Percentiles rank a stretch among this genome's conserved stretches.
Conservation (phyloP, 306 rosid species). For the Vicia faba region DNA sequence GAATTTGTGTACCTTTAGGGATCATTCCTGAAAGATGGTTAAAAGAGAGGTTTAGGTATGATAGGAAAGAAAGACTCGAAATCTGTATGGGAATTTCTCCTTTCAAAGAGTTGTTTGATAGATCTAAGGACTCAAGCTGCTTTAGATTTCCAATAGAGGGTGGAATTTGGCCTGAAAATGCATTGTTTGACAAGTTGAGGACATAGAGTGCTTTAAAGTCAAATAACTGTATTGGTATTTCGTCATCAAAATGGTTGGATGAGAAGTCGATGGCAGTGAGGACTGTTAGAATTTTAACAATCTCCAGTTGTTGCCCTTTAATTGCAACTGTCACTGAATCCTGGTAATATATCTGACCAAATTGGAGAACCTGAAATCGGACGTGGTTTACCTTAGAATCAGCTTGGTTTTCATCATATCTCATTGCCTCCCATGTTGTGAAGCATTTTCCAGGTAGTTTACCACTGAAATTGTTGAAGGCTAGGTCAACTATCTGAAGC, state of each 20-base stretch:
- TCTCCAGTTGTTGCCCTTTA: constrained; percentile 44
- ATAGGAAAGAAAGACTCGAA: constrained; percentile 41
- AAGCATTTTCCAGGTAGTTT: constrained; percentile 36
- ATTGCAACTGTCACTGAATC: constrained; percentile 40
- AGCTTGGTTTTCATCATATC: constrained; percentile 13
- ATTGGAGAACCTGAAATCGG: neutral
- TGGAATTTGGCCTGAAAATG: constrained; percentile 46
- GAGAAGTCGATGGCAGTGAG: constrained; percentile 57
- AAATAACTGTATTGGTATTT: constrained; percentile 51
- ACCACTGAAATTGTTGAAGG: constrained; percentile 50
- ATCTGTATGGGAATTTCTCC: constrained; percentile 48
- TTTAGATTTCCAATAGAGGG: constrained; percentile 43
- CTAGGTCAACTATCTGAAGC: constrained; percentile 57
- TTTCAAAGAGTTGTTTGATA: constrained; percentile 44
- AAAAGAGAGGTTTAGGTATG: constrained; percentile 45
- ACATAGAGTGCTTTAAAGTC: constrained; percentile 39
- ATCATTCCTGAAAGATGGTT: constrained; percentile 43
- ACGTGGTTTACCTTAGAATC: constrained; percentile 9
- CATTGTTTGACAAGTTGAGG: constrained; percentile 58
- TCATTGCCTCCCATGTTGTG: constrained; percentile 54
- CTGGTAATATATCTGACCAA: constrained; percentile 36
- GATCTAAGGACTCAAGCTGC: constrained; percentile 53
- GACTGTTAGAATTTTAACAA: constrained; percentile 44
- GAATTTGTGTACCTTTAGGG: constrained; percentile 47
- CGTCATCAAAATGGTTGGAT: constrained; percentile 43